Evolutionary conservation across 2,329 filamentous ascomycete genomes (phyloP).

Genomic region (Penicillium fuscoglaucum): DNA sequence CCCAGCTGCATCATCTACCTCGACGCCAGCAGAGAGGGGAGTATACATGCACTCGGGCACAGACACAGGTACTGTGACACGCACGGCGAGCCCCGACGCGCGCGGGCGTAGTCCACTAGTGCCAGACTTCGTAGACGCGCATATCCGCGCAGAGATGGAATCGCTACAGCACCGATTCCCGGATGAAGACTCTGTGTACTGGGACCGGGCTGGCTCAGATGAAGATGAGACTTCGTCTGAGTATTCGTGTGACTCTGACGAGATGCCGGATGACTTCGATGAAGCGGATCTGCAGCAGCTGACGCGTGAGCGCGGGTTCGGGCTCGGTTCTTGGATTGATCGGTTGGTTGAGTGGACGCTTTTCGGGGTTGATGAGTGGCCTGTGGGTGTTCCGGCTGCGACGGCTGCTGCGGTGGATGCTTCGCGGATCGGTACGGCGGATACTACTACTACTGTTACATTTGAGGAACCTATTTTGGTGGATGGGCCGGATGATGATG

Average conservation of each 20-base stretch:
- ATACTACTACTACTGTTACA: conserved; percentile 27
- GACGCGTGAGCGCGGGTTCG: conserved; percentile 54
- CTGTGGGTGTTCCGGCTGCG: conserved; percentile 14
- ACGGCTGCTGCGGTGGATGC: conserved; percentile 1
- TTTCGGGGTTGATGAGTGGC: conserved; percentile 54
- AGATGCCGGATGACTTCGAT: conserved; percentile 42
- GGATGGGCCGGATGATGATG: conserved; percentile 11
- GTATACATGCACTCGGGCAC: neutral
- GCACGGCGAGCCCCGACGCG: conserved; percentile 16
- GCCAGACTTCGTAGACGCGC: conserved; percentile 54
- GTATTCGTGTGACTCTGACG: conserved; percentile 31
- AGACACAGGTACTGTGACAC: neutral
- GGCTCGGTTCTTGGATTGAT: conserved; percentile 59
- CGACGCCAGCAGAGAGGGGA: neutral
- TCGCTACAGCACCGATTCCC: conserved; percentile 28
- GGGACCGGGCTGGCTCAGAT: conserved; percentile 10
- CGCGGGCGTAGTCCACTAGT: conserved; percentile 25
- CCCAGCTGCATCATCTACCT: conserved; percentile 9
- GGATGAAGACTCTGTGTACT: conserved; percentile 21
- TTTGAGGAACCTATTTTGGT: conserved; percentile 19
- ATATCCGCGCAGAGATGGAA: conserved; percentile 42
- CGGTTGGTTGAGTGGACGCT: conserved; percentile 58
- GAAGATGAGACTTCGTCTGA: conserved; percentile 31
- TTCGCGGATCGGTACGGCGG: conserved; percentile 19
- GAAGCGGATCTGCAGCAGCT: conserved; percentile 56